phyloP scores from a whole-genome alignment of 192 early-diverging fungal genomes.

The Gryganskiella cystojenkinii region DNA sequence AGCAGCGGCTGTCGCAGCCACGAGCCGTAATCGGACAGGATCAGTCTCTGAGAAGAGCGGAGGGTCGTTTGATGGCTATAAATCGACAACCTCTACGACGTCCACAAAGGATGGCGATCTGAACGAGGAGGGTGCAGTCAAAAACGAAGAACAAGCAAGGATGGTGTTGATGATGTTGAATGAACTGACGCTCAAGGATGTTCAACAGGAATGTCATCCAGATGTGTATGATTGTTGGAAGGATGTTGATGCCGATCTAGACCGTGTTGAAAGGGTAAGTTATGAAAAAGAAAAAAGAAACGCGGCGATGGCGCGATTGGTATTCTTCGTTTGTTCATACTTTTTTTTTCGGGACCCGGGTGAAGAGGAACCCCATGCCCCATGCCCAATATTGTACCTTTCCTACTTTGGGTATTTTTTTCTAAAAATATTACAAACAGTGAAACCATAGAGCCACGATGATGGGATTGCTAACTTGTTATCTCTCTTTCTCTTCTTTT shows the following conservation, averaged over 20 bases:
- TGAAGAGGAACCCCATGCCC: not conserved
- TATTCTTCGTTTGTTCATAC: too few species aligned
- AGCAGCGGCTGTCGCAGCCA: constrained; percentile 15
- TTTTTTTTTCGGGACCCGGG: not conserved
- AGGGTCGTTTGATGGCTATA: not conserved
- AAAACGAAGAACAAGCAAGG: constrained; percentile 26
- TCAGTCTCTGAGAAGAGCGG: too few species aligned
- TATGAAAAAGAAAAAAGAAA: too few species aligned
- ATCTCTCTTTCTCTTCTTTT: not conserved
- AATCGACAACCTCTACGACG: too few species aligned
- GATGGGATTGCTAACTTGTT: not conserved
- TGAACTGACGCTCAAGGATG: constrained; percentile 48
- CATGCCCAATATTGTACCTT: too few species aligned
- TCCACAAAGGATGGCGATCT: too few species aligned
- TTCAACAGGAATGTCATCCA: constrained; percentile 47
- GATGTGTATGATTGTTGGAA: constrained; percentile 53
- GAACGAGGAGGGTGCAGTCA: not conserved
- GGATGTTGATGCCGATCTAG: constrained; percentile 46
- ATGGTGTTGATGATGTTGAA: constrained; percentile 50
- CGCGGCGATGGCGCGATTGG: too few species aligned
- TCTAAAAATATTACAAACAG: too few species aligned
- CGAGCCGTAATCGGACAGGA: not conserved
- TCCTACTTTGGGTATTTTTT: too few species aligned
- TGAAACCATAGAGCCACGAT: not conserved
- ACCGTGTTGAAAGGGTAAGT: constrained; percentile 45